phyloP scores from a whole-genome alignment of 176 grass and related monocot genomes.

The Triticum timopheevii region DNA sequence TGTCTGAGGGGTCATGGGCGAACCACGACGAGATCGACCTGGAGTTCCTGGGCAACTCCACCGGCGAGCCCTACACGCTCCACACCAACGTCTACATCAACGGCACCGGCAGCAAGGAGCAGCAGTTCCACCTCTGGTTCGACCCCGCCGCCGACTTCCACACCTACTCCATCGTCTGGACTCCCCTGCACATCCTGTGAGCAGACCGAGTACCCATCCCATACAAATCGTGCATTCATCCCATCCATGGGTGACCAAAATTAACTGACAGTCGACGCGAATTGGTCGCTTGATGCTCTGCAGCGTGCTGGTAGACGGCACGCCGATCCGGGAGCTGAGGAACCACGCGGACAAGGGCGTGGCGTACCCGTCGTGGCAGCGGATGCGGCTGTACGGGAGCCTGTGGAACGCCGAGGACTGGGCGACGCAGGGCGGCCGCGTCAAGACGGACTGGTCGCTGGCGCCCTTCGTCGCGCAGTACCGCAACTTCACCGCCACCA shows the following conservation, averaged over 20 bases:
- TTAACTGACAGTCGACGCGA: not conserved
- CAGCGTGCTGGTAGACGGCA: conserved; percentile 53
- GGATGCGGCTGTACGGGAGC: conserved; percentile 52
- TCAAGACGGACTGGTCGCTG: conserved; percentile 53
- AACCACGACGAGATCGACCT: conserved; percentile 88
- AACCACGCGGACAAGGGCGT: conserved; percentile 42
- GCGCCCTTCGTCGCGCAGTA: conserved; percentile 55
- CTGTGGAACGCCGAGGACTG: conserved; percentile 70
- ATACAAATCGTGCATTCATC: not conserved
- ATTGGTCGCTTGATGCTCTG: not conserved
- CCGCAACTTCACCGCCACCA: conserved; percentile 46
- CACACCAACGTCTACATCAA: conserved; percentile 74
- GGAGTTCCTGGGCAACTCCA: conserved; percentile 81
- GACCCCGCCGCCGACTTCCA: conserved; percentile 79
- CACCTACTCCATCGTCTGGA: conserved; percentile 85
- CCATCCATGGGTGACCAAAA: not conserved
- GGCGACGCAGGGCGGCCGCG: conserved; percentile 63
- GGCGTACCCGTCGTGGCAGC: conserved; percentile 48
- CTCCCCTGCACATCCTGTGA: conserved; percentile 62
- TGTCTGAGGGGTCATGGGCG: conserved; percentile 54
- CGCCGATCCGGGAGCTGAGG: conserved; percentile 43
- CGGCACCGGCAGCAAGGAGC: conserved; percentile 63
- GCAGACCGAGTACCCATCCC: not conserved
- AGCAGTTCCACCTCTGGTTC: conserved; percentile 90
- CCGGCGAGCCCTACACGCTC: conserved; percentile 64